A percentile compares a stretch with the other conserved stretches of the same genome.
phyloP scores from a whole-genome alignment of 2,329 filamentous ascomycete species.

The Alternaria arbusti region DNA sequence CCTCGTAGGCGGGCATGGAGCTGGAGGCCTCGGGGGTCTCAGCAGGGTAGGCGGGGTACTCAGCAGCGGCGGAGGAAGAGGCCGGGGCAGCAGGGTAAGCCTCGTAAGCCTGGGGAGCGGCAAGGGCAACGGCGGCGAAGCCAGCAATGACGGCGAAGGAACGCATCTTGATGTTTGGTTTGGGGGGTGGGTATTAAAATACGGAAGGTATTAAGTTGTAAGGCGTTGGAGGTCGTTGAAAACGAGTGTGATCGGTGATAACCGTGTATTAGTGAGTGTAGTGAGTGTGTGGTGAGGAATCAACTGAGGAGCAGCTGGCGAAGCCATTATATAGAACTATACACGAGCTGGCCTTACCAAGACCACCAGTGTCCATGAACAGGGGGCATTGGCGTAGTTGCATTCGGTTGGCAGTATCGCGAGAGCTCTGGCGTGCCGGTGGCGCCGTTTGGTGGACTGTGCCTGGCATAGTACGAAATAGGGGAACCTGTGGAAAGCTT shows the following conservation, averaged over 20 bases:
- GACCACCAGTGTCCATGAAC: conserved; percentile 23
- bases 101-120: conserved; percentile 27
- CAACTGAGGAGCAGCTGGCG: conserved; percentile 18
- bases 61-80: background rate
- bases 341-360: conserved; percentile 34
- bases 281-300: conserved; percentile 48
- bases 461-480: conserved; percentile 40
- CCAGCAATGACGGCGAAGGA: conserved; percentile 44
- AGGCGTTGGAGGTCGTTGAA: conserved; percentile 35
- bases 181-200: conserved; percentile 35
- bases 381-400: conserved; percentile 35
- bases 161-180: conserved; percentile 47
- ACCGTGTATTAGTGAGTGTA: conserved; percentile 46
- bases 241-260: conserved; percentile 52
- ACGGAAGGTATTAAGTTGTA: conserved; percentile 45
- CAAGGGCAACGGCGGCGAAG: conserved; percentile 36
- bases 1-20: conserved; percentile 6
- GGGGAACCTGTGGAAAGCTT: conserved; percentile 35
- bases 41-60: conserved; percentile 11
- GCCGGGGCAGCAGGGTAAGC: conserved; percentile 8
- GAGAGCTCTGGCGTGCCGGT: conserved; percentile 32
- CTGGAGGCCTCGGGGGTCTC: background rate
- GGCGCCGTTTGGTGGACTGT: conserved; percentile 32
- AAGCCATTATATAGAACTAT: conserved; percentile 46
- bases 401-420: conserved; percentile 33